Conservation (phyloP, 2,329 filamentous ascomycete genomes). For the Passalora sequoiae region DNA sequence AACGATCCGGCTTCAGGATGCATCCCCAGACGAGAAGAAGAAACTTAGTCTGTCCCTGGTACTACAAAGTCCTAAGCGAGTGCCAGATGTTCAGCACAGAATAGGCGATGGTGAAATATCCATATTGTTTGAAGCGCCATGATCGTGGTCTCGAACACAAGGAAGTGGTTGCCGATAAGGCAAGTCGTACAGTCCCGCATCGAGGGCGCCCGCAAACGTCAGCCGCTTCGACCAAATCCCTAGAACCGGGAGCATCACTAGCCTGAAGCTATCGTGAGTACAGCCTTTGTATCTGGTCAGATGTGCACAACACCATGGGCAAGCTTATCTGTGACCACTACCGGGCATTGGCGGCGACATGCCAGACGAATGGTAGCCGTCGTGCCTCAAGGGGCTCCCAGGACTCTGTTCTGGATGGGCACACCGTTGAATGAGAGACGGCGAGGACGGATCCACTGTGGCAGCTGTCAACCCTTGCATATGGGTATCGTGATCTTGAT, state of each 20-base stretch:
- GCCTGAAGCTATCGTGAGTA: too few species aligned
- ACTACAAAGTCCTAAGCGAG: slow-evolving; percentile 10
- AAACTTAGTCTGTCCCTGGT: slow-evolving; percentile 16
- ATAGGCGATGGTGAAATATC: slow-evolving; percentile 16
- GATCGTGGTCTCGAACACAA: not conserved
- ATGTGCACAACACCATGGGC: too few species aligned
- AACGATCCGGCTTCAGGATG: slow-evolving; percentile 14
- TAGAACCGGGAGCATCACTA: too few species aligned
- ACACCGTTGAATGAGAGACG: slow-evolving; percentile 10
- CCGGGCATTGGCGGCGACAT: too few species aligned
- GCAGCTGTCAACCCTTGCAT: slow-evolving; percentile 17
- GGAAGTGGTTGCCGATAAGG: slow-evolving; percentile 1
- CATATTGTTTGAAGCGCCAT: slow-evolving; percentile 17
- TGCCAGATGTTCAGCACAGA: slow-evolving; percentile 14
- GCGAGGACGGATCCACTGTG: slow-evolving; percentile 7
- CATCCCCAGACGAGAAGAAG: slow-evolving; percentile 5
- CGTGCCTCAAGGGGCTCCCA: too few species aligned
- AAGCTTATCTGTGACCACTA: too few species aligned
- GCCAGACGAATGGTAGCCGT: too few species aligned
- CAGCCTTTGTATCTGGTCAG: too few species aligned
- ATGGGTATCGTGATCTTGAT: slow-evolving; percentile 1
- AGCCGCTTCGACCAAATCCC: too few species aligned
- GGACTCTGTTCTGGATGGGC: too few species aligned
- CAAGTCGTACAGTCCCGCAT: not conserved
- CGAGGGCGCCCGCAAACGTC: not conserved